Evolutionary conservation across 2,329 filamentous ascomycete genomes (phyloP), one percentile per base, ranked within the genome.

Genomic region (Fusarium avenaceum): DNA sequence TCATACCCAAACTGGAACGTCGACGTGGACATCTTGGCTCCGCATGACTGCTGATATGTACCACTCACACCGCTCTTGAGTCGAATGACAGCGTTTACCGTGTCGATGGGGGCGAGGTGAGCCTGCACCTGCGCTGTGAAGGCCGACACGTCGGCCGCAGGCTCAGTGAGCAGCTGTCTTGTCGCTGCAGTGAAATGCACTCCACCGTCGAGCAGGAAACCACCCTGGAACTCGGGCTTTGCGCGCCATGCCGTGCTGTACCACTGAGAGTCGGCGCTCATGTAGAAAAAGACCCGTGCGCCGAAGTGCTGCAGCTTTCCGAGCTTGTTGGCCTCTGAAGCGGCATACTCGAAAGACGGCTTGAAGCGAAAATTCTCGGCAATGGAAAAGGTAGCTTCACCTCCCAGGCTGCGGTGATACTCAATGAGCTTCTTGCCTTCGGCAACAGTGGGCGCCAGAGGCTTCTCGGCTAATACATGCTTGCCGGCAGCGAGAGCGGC

Each of bases 301-400:
- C 76, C 75, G 76, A 91, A 90, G 15, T 80, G 84, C 80, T 75
- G 75, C 24, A 79, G 67, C 45, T 58, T 65, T 44, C 78, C 78
- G 10, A 80, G 53, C 38, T 64, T 69, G 20, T 69, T 79, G 47
- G 82, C 78, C 63, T 83, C 76, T 10, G 87, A 77, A 0, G 83
- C 90, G 0, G 83, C 90, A 70, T 85, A 85, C 14, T 77, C 59
- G 73, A 88, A 88, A 13, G 82, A 81, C 30, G 85, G 81, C 56
- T 86, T 77, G 79, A 88, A 93, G 50, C 92, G 85, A 75, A 88
- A 91, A 78, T 94, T 93, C 78, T 94, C 92, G 0, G 90, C 92
- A 5, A 94, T 84, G 15, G 82, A 82, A 79, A 88, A 87, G 7
- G 83, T 84, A 14, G 74, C 73, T 32, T 59, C 63, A 33, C 65